These are phyloP conservation scores for Cymbopogon citratus DNA, from an alignment of 176 grass and related monocot species.

Conservation along the genomic window DNA sequence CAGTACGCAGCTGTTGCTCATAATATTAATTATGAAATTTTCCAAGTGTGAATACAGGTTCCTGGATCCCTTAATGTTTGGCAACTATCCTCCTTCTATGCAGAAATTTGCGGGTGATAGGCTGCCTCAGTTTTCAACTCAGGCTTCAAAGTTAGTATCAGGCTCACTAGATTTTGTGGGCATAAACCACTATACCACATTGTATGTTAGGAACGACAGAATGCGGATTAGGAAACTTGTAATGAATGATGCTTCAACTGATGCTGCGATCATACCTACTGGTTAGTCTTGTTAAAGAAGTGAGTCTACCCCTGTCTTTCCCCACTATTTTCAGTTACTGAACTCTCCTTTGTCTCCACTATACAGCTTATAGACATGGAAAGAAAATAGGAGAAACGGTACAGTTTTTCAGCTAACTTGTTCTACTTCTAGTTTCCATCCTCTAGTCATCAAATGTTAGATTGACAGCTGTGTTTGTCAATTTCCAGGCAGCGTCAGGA, in stretches of 20 bases:
- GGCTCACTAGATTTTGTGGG: conserved; percentile 84
- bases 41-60: conserved; percentile 52
- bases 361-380: conserved; percentile 67
- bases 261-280: conserved; percentile 58
- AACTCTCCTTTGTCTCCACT: not conserved
- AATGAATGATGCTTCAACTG: conserved; percentile 71
- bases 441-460: not conserved
- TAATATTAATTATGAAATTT: conserved; percentile 25
- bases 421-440: not conserved
- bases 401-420: not conserved
- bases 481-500: conserved; percentile 62
- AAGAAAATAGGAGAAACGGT: conserved; percentile 86
- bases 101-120: conserved; percentile 66
- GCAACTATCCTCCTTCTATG: conserved; percentile 79
- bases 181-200: conserved; percentile 94
- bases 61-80: conserved; percentile 83
- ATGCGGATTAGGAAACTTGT: conserved; percentile 64
- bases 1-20: not conserved
- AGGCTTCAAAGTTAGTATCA: conserved; percentile 45
- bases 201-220: conserved; percentile 88
- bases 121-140: conserved; percentile 66
- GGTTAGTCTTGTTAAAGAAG: conserved; percentile 38
- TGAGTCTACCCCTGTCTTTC: not conserved
- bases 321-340: conserved; percentile 3
- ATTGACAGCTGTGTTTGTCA: not conserved